These are phyloP conservation scores for Pelargonium australe DNA, from an alignment of 441 rosid species.

Conservation along the genomic window DNA sequence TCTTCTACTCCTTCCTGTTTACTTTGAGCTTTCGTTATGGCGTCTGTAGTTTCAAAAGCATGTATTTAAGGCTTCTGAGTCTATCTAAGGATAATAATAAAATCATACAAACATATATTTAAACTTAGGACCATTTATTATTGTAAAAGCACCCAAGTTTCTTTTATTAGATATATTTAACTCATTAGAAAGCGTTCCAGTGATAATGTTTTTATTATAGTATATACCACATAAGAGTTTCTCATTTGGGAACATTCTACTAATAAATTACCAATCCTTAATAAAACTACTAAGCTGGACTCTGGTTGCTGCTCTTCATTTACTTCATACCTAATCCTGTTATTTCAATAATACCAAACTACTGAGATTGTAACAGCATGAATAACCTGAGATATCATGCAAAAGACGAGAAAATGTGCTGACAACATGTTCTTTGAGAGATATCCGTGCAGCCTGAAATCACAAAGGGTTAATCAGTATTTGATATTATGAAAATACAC, in stretches of 20 bases:
- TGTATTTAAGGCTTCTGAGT: conserved; percentile 4
- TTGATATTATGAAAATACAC: conserved; percentile 12
- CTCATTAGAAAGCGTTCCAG: not conserved
- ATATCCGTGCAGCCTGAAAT: conserved; percentile 74
- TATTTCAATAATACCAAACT: not conserved
- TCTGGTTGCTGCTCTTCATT: conserved; percentile 3
- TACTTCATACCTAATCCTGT: not conserved
- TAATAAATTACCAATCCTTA: not conserved
- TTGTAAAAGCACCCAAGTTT: not conserved
- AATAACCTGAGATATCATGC: conserved; percentile 77
- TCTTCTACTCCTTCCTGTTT: conserved; percentile 53
- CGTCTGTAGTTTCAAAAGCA: conserved; percentile 45
- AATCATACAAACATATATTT: not conserved
- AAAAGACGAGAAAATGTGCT: conserved; percentile 58
- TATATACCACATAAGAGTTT: not conserved
- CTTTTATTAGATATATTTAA: not conserved
- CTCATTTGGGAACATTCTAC: conserved; percentile 4
- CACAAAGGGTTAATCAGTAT: conserved; percentile 25
- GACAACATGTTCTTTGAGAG: conserved; percentile 61
- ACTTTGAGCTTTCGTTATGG: conserved; percentile 42
- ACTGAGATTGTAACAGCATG: conserved; percentile 19
- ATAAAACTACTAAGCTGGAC: not conserved
- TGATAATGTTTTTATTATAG: not conserved
- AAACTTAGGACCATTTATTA: not conserved
- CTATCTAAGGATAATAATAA: conserved; percentile 9